phyloP scores from a whole-genome alignment of 331 rosid genomes.

The Phaseolus coccineus region DNA sequence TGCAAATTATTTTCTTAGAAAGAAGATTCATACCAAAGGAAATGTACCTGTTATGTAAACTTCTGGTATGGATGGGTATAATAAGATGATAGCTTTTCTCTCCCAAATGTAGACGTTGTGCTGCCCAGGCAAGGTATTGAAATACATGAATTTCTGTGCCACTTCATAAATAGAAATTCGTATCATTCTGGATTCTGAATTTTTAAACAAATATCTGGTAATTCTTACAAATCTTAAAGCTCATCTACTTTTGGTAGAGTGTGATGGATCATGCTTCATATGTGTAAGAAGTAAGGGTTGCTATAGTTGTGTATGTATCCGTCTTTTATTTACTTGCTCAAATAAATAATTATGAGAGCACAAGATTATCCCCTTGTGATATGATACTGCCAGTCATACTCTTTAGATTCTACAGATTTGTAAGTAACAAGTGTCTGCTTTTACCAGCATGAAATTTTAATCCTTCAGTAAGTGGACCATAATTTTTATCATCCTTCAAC shows the following conservation, averaged over 20 bases:
- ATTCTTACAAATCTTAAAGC: conserved; percentile 5
- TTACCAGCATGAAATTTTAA: background rate
- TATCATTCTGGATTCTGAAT: conserved; percentile 13
- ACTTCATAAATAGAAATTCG: background rate
- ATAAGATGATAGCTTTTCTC: background rate
- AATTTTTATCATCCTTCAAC: background rate
- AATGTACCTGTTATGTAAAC: conserved; percentile 11
- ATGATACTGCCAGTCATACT: background rate
- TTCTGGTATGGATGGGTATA: conserved; percentile 21
- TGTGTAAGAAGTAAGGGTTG: background rate
- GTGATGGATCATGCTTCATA: conserved; percentile 18
- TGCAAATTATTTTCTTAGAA: conserved; percentile 14
- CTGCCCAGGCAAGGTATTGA: conserved; percentile 1
- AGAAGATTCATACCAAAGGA: conserved; percentile 30
- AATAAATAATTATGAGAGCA: background rate
- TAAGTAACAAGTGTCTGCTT: background rate
- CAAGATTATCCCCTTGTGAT: background rate
- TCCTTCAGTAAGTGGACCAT: background rate
- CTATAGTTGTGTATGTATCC: conserved; percentile 12
- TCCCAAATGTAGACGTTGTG: background rate
- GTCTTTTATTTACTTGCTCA: background rate
- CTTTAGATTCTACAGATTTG: background rate
- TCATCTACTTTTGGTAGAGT: conserved; percentile 21
- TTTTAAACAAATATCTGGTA: conserved; percentile 13
- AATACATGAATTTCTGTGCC: conserved; percentile 24